Conservation (phyloP, 176 grass and related monocot genomes). For the Miscanthus lutarioriparius region DNA sequence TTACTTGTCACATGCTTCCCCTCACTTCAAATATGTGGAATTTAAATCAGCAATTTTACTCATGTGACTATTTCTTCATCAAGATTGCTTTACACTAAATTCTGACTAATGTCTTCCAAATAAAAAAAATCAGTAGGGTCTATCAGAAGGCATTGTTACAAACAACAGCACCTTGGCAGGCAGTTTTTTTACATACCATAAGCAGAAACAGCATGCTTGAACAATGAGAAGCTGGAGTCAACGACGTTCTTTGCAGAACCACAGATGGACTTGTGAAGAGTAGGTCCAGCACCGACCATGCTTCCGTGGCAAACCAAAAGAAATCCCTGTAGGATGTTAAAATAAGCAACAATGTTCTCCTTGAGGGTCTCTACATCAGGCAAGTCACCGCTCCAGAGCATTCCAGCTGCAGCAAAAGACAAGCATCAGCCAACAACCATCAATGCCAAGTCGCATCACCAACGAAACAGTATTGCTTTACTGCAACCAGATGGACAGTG, state of each 20-base stretch:
- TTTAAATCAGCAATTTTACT: not conserved
- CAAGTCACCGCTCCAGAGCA: constrained; percentile 82
- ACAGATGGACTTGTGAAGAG: constrained; percentile 74
- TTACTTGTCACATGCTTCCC: not conserved
- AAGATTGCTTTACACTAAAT: constrained; percentile 2
- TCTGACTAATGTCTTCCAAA: not conserved
- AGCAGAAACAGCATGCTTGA: constrained; percentile 72
- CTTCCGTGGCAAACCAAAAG: constrained; percentile 85
- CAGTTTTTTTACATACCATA: constrained; percentile 47
- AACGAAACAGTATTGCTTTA: not conserved
- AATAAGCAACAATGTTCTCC: constrained; percentile 76
- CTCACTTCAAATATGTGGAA: not conserved
- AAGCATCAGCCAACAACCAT: not conserved
- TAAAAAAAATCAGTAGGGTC: constrained; percentile 8
- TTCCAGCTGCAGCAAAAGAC: constrained; percentile 59
- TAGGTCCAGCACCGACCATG: constrained; percentile 67
- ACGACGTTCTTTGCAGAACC: constrained; percentile 59
- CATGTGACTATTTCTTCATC: not conserved
- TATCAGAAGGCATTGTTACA: not conserved
- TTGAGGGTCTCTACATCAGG: constrained; percentile 66
- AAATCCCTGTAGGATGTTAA: constrained; percentile 85
- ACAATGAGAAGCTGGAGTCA: constrained; percentile 76
- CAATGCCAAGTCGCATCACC: not conserved
- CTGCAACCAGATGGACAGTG: not conserved
- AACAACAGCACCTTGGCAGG: not conserved